Percentiles rank a stretch among this genome's conserved stretches.
phyloP scores from a whole-genome alignment of 2,329 filamentous ascomycete genomes.

The Apiospora pterosperma region DNA sequence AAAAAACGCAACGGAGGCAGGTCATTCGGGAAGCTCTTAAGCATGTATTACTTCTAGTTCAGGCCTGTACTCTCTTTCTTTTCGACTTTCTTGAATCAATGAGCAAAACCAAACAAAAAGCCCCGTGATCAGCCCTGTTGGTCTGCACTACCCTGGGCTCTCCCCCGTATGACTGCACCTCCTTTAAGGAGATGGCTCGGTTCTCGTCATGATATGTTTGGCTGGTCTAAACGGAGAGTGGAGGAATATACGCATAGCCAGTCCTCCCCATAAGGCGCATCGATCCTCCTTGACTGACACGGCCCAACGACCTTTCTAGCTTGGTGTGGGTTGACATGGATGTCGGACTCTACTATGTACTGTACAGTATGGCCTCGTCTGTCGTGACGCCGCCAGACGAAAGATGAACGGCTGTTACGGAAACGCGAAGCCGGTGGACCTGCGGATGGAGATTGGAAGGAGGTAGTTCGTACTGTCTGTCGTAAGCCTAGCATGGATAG shows the following conservation, averaged over 20 bases:
- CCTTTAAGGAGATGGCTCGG: neutral
- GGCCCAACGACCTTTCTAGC: neutral
- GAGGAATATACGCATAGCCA: neutral
- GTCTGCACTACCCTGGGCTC: neutral
- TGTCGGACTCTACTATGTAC: neutral
- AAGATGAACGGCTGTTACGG: neutral
- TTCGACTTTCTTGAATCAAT: slow-evolving; percentile 26
- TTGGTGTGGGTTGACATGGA: neutral
- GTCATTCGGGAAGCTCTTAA: slow-evolving; percentile 31
- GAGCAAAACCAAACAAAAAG: slow-evolving; percentile 11
- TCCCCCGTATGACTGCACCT: neutral
- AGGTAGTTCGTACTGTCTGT: neutral
- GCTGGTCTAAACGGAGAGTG: neutral
- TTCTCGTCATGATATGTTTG: neutral
- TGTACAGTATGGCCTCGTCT: neutral
- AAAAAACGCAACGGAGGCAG: slow-evolving; percentile 23
- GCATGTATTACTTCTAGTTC: slow-evolving; percentile 47
- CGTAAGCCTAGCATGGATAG: too few species aligned
- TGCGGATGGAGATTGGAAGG: neutral
- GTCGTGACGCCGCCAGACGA: neutral
- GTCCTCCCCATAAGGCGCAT: too few species aligned
- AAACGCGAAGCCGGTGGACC: neutral
- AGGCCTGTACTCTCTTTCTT: slow-evolving; percentile 31
- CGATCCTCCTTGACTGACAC: neutral
- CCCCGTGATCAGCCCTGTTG: neutral